Base-by-base conservation (phyloP, 495 filamentous ascomycete species). In the Hypoxylon trugodes region DNA sequence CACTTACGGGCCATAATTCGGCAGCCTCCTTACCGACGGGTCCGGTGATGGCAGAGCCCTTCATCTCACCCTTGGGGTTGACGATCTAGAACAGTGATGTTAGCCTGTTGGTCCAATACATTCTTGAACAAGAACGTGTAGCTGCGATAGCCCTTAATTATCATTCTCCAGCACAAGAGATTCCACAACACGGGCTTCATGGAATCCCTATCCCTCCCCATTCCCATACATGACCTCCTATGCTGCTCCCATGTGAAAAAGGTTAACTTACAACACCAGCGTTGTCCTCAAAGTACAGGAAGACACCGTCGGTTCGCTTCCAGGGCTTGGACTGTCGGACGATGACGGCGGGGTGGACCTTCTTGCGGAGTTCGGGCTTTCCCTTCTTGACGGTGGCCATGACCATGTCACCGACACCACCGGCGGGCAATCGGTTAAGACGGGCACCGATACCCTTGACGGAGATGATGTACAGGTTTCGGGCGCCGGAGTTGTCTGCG, bases 331-430 rank as follows among this genome's bases (percentile, higher is more conserved):
- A 90, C 86, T 98, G 94, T 76, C 95, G 87, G 75, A 97, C 93
- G 72, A 98, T 91, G 72, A 98, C 94, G 69, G 93, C 94, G 63
- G 94, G 95, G 93, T 97, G 96, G 81, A 98, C 94, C 89, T 98
- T 98, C 90, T 98, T 98, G 76, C 94, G 85, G 73, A 98, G 84
- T 83, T 98, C 94, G 45, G 95, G 94, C 90, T 98, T 98, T 78
- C 94, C 93, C 91, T 99, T 99, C 90, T 99, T 98, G 82, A 99
- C 96, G 64, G 96, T 98, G 59, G 94, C 93, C 96, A 98, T 98
- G 72, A 98, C 96, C 95, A 98, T 98, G 84, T 98, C 95, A 36
- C 69, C 94, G 72, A 98, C 96, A 86, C 95, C 95, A 48, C 89
- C 95, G 72, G 96, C 96, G 69, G 95, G 95, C 65, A 99, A 89